These are phyloP conservation scores for Darksidea phi DNA, from an alignment of 495 filamentous ascomycete species.

Conservation along the genomic window DNA sequence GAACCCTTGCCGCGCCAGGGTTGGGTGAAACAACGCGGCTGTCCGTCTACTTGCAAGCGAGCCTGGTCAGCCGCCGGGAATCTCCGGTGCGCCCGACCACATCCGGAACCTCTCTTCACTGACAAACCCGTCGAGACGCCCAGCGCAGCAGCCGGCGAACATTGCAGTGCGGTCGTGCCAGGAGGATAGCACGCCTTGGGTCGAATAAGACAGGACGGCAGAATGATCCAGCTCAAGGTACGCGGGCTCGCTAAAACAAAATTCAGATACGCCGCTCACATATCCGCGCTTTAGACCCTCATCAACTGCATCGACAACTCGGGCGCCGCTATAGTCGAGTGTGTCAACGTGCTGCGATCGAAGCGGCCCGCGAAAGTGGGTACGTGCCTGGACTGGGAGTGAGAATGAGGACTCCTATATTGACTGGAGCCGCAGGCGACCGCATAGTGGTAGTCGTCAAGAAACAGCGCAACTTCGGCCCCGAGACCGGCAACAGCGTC, in stretches of 20 bases:
- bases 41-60: not conserved
- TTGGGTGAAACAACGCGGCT: not conserved
- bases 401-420: not conserved
- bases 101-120: not conserved
- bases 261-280: conserved; percentile 12
- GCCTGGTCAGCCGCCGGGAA: not conserved
- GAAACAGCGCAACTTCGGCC: conserved; percentile 79
- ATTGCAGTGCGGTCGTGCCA: not conserved
- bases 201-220: conserved; percentile 39
- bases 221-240: conserved; percentile 99
- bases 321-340: conserved; percentile 95
- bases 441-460: conserved; percentile 97
- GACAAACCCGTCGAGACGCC: not conserved
- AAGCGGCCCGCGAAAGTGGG: conserved; percentile 88
- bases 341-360: conserved; percentile 85
- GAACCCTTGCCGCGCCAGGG: conserved; percentile 7
- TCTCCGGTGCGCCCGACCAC: not conserved
- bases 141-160: not conserved
- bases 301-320: conserved; percentile 99
- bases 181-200: conserved; percentile 2
- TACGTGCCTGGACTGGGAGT: conserved; percentile 47
- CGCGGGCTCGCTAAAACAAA: not conserved
- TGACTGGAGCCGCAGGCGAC: conserved; percentile 62
- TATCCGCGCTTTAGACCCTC: conserved; percentile 70
- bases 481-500: conserved; percentile 59